phyloP scores from a whole-genome alignment of 2,329 filamentous ascomycete species.

The Plectosphaerella plurivora region DNA sequence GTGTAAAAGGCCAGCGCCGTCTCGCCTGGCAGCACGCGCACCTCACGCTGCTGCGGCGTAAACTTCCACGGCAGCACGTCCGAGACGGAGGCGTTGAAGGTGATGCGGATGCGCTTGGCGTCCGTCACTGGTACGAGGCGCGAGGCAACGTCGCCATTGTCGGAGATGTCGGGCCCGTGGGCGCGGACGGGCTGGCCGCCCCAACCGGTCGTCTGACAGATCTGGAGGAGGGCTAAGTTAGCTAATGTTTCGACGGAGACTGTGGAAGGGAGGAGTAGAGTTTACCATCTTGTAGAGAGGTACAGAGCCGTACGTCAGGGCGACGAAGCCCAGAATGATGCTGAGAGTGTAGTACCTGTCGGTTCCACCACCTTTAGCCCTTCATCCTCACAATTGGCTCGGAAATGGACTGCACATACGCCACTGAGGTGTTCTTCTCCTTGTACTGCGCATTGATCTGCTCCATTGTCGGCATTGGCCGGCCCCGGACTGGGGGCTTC shows the following conservation, averaged over 20 bases:
- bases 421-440: slow-evolving; percentile 61
- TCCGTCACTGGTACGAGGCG: slow-evolving; percentile 77
- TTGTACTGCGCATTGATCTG: slow-evolving; percentile 60
- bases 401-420: slow-evolving; percentile 18
- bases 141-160: slow-evolving; percentile 48
- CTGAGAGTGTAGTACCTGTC: slow-evolving; percentile 69
- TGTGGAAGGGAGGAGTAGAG: background rate
- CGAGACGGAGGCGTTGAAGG: slow-evolving; percentile 92
- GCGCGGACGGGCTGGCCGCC: slow-evolving; percentile 88
- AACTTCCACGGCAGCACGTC: slow-evolving; percentile 98
- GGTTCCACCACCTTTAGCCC: slow-evolving; percentile 11
- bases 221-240: slow-evolving; percentile 37
- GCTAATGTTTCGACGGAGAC: slow-evolving; percentile 8
- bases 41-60: slow-evolving; percentile 91
- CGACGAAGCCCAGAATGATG: slow-evolving; percentile 73
- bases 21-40: slow-evolving; percentile 90
- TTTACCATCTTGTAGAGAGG: slow-evolving; percentile 82
- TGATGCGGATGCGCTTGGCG: slow-evolving; percentile 85
- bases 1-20: slow-evolving; percentile 97
- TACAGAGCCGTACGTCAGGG: slow-evolving; percentile 77
- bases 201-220: slow-evolving; percentile 85
- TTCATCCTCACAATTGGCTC: background rate
- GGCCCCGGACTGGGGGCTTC: slow-evolving; percentile 14
- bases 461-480: slow-evolving; percentile 46
- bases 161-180: slow-evolving; percentile 47